phyloP scores from a whole-genome alignment of 2,329 filamentous ascomycete genomes.

The Ophiostoma ips region DNA sequence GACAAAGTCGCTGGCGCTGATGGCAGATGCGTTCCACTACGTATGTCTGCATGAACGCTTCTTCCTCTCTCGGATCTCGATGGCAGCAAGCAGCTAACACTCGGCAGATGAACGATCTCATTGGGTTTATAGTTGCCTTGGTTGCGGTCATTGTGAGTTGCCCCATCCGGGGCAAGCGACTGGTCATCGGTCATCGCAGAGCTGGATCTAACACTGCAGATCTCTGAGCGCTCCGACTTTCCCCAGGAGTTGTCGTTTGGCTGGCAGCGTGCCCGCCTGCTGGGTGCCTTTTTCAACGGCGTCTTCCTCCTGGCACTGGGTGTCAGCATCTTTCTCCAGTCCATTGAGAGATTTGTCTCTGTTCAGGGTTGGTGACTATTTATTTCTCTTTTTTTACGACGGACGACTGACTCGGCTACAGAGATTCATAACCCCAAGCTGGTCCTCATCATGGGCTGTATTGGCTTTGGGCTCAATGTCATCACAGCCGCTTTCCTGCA shows the following conservation, averaged over 20 bases:
- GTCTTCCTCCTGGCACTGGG: conserved; percentile 59
- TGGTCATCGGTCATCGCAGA: no score
- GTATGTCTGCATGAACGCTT: conserved; percentile 28
- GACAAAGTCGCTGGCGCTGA: conserved; percentile 55
- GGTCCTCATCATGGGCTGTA: conserved; percentile 54
- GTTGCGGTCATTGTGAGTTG: conserved; percentile 43
- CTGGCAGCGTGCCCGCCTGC: conserved; percentile 60
- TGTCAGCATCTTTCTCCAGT: conserved; percentile 58
- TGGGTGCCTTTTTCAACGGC: conserved; percentile 72
- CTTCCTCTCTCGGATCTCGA: not conserved
- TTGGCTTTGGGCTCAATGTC: conserved; percentile 54
- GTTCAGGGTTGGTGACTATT: conserved; percentile 30
- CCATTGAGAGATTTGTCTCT: conserved; percentile 54
- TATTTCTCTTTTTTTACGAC: no score
- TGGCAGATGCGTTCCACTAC: conserved; percentile 71
- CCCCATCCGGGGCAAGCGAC: no score
- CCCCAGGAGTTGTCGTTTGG: conserved; percentile 53
- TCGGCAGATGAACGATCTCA: conserved; percentile 51
- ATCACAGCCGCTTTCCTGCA: conserved; percentile 53
- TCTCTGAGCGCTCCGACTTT: conserved; percentile 40
- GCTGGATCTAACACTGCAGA: conserved; percentile 23
- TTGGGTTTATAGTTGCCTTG: conserved; percentile 54
- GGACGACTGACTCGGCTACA: not conserved
- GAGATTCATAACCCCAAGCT: conserved; percentile 50
- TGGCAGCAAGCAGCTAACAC: conserved; percentile 31